Conservation (phyloP, 2,329 filamentous ascomycete species). For the Fusarium guadeloupense region DNA sequence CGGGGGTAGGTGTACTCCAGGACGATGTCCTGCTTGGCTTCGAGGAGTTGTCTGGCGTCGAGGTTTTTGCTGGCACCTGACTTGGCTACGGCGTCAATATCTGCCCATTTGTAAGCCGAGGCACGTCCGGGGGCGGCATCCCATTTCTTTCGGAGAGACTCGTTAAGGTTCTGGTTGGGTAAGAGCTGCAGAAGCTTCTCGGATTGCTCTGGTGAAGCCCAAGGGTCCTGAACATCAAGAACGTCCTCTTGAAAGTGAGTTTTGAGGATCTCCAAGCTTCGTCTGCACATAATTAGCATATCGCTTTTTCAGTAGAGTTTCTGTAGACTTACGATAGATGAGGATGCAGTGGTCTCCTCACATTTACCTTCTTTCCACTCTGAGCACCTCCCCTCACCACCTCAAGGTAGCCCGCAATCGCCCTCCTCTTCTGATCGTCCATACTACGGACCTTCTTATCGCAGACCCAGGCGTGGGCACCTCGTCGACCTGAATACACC, state of each 20-base stretch:
- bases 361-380: conserved; percentile 85
- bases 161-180: conserved; percentile 79
- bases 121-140: conserved; percentile 80
- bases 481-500: conserved; percentile 97
- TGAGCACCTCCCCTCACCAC: conserved; percentile 87
- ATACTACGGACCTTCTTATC: conserved; percentile 85
- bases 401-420: conserved; percentile 90
- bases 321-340: conserved; percentile 72
- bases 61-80: conserved; percentile 76
- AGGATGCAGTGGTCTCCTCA: conserved; percentile 86
- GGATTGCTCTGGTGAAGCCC: conserved; percentile 73
- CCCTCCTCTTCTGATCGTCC: conserved; percentile 85
- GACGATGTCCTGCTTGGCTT: conserved; percentile 95
- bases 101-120: conserved; percentile 87
- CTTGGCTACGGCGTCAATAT: conserved; percentile 88
- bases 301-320: not conserved
- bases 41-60: conserved; percentile 77
- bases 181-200: conserved; percentile 85
- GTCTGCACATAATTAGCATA: conserved; percentile 55
- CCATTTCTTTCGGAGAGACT: conserved; percentile 90
- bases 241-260: conserved; percentile 86
- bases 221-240: conserved; percentile 86
- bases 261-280: conserved; percentile 86
- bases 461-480: conserved; percentile 98
- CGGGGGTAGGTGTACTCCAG: conserved; percentile 98